Percentiles rank a stretch among this genome's conserved stretches.
These are phyloP conservation scores for Melampsora americana DNA, from an alignment of 1,284 basidiomycete genomes.

Conservation along the genomic window DNA sequence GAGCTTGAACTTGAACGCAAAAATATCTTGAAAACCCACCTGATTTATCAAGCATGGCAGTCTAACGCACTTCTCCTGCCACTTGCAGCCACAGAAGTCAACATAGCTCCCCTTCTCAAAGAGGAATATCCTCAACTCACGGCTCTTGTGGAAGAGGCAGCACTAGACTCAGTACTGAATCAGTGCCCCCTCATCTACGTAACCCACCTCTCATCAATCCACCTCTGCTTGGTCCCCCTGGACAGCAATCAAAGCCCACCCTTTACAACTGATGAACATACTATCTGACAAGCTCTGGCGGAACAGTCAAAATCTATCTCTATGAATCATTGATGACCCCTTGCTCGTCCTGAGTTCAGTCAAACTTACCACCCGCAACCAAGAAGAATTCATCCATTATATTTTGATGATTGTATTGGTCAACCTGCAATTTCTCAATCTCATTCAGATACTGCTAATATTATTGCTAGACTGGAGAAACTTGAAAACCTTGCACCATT, in stretches of 20 bases:
- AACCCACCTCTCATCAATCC: neutral
- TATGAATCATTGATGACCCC: neutral
- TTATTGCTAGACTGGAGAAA: neutral
- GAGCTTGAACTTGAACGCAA: neutral
- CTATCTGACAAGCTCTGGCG: too few relatives aligned
- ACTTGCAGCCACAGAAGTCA: too few relatives aligned
- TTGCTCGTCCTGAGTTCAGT: neutral
- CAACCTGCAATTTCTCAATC: neutral
- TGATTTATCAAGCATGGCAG: too few relatives aligned
- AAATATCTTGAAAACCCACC: too few relatives aligned
- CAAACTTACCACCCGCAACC: neutral
- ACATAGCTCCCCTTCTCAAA: too few relatives aligned
- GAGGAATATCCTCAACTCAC: too few relatives aligned
- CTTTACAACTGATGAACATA: too few relatives aligned
- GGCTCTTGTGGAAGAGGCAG: too few relatives aligned
- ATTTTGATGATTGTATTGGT: neutral
- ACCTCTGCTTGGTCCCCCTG: neutral
- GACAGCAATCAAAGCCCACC: neutral
- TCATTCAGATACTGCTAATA: neutral
- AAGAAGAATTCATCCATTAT: neutral
- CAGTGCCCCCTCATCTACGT: too few relatives aligned
- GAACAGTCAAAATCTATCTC: too few relatives aligned
- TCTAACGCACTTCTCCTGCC: too few relatives aligned
- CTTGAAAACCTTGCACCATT: neutral
- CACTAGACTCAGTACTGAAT: too few relatives aligned